phyloP scores from a whole-genome alignment of 1,139 yeast species.

The Suhomyces kunorum region DNA sequence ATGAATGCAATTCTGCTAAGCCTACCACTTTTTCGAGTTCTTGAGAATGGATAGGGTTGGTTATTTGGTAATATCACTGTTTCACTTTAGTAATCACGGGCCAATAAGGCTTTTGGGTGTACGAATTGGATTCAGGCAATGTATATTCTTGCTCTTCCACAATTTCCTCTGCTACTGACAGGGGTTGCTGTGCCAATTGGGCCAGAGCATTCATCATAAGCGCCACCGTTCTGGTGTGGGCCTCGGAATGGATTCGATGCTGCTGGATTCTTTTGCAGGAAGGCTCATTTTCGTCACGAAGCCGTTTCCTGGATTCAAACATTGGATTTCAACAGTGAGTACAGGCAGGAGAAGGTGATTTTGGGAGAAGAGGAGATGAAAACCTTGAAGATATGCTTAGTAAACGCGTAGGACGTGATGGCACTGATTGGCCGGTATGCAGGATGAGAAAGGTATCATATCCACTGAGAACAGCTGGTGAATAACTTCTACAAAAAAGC shows the following conservation, averaged over 20 bases:
- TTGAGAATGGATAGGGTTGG: too few species aligned
- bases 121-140: slow-evolving; percentile 12
- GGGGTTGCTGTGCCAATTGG: slow-evolving; percentile 3
- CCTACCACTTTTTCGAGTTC: too few species aligned
- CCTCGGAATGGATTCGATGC: slow-evolving; percentile 31
- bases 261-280: slow-evolving; percentile 27
- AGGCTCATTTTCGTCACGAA: slow-evolving; percentile 10
- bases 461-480: too few species aligned
- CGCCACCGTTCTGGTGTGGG: slow-evolving; percentile 32
- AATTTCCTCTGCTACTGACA: slow-evolving; percentile 1
- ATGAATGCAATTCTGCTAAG: too few species aligned
- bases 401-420: too few species aligned
- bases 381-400: too few species aligned
- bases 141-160: not conserved
- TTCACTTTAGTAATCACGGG: slow-evolving; percentile 18
- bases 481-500: too few species aligned
- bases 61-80: too few species aligned
- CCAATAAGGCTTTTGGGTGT: slow-evolving; percentile 35
- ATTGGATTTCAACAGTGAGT: not conserved
- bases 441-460: too few species aligned
- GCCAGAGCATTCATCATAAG: slow-evolving; percentile 26
- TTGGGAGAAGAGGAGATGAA: too few species aligned
- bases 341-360: not conserved
- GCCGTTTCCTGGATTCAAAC: slow-evolving; percentile 14
- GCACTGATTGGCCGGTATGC: too few species aligned